These are phyloP conservation scores for Diddensiella santjacobensis DNA, from an alignment of 805 yeast species.

Conservation along the genomic window DNA sequence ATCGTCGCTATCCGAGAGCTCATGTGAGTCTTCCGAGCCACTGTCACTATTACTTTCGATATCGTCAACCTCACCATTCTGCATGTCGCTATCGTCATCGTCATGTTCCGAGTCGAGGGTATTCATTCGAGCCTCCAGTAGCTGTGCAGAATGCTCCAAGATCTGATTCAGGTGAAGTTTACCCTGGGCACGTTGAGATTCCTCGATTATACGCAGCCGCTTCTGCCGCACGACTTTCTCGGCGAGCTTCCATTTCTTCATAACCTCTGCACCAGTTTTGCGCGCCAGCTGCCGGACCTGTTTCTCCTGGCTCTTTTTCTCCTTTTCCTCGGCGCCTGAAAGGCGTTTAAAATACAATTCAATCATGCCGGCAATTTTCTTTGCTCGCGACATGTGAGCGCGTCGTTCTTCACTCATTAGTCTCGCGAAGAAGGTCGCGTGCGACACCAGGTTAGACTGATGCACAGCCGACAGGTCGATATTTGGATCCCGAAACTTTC, in stretches of 20 bases:
- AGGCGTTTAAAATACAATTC: constrained; percentile 83
- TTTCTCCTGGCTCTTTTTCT: constrained; percentile 69
- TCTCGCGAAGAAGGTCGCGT: constrained; percentile 68
- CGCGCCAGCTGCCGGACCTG: constrained; percentile 69
- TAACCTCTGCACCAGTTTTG: constrained; percentile 76
- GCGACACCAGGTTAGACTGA: constrained; percentile 71
- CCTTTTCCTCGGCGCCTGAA: constrained; percentile 84
- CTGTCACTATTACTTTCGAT: constrained; percentile 31
- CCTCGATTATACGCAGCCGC: constrained; percentile 60
- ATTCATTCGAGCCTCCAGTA: constrained; percentile 78
- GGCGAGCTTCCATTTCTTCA: constrained; percentile 87
- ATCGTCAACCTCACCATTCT: constrained; percentile 17
- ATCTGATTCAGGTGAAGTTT: constrained; percentile 83
- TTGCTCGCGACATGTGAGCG: constrained; percentile 61
- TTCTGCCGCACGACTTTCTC: constrained; percentile 71
- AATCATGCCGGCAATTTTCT: constrained; percentile 73
- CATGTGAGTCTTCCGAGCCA: constrained; percentile 26
- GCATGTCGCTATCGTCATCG: constrained; percentile 12
- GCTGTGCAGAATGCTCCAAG: constrained; percentile 85
- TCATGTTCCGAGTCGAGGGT: constrained; percentile 8
- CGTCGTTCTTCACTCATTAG: constrained; percentile 62
- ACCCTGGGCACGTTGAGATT: constrained; percentile 73
- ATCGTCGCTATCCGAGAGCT: constrained; percentile 24
- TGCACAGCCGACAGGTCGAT: constrained; percentile 44
- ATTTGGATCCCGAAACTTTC: constrained; percentile 45